phyloP scores from a whole-genome alignment of 2,329 filamentous ascomycete genomes.

The Fusarium continuum region DNA sequence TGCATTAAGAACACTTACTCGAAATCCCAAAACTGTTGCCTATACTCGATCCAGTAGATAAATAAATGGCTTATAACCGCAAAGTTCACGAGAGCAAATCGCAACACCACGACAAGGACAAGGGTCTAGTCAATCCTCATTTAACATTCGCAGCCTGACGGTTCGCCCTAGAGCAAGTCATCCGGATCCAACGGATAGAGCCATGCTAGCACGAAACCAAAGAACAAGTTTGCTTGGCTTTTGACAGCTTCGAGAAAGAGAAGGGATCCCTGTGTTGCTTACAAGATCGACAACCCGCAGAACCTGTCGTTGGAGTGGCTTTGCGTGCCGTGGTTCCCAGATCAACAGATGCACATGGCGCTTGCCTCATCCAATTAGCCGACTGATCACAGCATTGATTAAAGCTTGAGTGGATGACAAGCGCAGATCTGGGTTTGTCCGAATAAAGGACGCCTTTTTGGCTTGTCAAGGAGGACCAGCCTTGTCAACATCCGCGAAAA shows the following conservation, averaged over 20 bases:
- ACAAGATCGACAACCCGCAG: slow-evolving; percentile 31
- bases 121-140: neutral
- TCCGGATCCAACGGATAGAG: neutral
- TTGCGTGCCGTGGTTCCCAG: slow-evolving; percentile 18
- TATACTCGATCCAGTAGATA: neutral
- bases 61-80: neutral
- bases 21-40: neutral
- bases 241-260: slow-evolving; percentile 4
- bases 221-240: slow-evolving; percentile 2
- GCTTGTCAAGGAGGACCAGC: slow-evolving; percentile 11
- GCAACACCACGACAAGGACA: slow-evolving; percentile 11
- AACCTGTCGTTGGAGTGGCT: slow-evolving; percentile 8
- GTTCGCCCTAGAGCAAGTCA: neutral
- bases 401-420: slow-evolving; percentile 29
- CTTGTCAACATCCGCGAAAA: slow-evolving; percentile 10
- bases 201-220: slow-evolving; percentile 1
- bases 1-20: neutral
- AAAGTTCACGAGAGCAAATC: neutral
- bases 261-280: slow-evolving; percentile 18
- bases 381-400: neutral
- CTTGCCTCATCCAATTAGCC: slow-evolving; percentile 33
- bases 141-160: neutral
- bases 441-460: neutral
- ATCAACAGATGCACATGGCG: slow-evolving; percentile 33
- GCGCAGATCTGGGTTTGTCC: slow-evolving; percentile 36